Evolutionary conservation across 768 basidiomycete genomes (phyloP).

Genomic region (Epithele typhae): DNA sequence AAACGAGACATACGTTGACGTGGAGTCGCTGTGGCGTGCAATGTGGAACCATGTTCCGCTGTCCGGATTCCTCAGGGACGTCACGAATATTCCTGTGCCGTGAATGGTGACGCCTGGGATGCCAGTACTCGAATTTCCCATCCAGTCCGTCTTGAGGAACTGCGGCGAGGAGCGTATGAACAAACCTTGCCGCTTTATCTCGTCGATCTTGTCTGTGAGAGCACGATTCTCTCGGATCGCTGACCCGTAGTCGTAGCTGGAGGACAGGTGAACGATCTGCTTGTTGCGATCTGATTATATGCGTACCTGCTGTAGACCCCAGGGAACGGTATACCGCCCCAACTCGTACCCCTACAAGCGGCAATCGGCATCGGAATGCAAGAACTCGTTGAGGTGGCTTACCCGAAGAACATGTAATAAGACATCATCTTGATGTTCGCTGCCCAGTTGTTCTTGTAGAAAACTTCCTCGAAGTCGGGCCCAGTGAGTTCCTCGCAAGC

Average conservation of each 20-base stretch:
- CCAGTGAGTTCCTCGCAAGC: constrained; percentile 66
- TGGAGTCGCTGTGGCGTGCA: constrained; percentile 61
- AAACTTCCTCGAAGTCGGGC: constrained; percentile 72
- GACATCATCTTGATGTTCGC: constrained; percentile 78
- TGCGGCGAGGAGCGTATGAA: constrained; percentile 78
- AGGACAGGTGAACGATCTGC: constrained; percentile 2
- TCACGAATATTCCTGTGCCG: constrained; percentile 52
- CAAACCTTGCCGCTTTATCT: constrained; percentile 72
- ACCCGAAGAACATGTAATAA: constrained; percentile 87
- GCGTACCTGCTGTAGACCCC: constrained; percentile 53
- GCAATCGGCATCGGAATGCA: not conserved
- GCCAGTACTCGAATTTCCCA: constrained; percentile 57
- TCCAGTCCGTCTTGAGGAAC: constrained; percentile 75
- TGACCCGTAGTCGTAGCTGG: constrained; percentile 79
- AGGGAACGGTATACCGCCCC: constrained; percentile 78
- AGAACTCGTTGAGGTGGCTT: not conserved
- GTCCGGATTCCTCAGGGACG: constrained; percentile 65
- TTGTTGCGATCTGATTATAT: not conserved
- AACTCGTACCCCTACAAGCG: constrained; percentile 67
- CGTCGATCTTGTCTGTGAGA: constrained; percentile 64
- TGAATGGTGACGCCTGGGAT: constrained; percentile 31
- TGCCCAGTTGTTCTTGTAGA: constrained; percentile 75
- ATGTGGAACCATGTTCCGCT: constrained; percentile 65
- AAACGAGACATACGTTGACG: constrained; percentile 48
- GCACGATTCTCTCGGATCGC: constrained; percentile 66